phyloP scores from a whole-genome alignment of 139 green algal species.

The Spirogloea muscicola region DNA sequence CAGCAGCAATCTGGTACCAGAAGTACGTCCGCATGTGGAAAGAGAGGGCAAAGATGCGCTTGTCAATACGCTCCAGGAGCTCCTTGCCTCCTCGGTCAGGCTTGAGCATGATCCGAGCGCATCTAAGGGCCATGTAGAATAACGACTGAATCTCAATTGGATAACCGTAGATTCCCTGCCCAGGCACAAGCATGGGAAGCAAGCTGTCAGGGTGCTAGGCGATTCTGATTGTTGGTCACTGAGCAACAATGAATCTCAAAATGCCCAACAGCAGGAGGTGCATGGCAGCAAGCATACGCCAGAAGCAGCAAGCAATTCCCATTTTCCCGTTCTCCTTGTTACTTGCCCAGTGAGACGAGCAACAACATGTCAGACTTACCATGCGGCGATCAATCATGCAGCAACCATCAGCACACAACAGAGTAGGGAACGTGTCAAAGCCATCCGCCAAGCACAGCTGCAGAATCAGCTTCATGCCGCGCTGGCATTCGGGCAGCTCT shows the following conservation, averaged over 20 bases:
- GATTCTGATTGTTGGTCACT: no score
- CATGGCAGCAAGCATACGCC: no score
- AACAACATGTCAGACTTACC: constrained; percentile 24
- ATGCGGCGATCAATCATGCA: constrained; percentile 51
- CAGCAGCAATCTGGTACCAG: no score
- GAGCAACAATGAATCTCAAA: no score
- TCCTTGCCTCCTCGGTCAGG: constrained; percentile 33
- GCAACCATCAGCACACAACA: constrained; percentile 42
- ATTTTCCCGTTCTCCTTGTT: constrained; percentile 14
- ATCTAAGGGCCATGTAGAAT: constrained; percentile 37
- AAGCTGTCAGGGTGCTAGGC: no score
- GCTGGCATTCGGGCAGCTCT: constrained; percentile 33
- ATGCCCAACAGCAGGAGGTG: no score
- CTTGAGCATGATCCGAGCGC: constrained; percentile 31
- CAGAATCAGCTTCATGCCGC: constrained; percentile 41
- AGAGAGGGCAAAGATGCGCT: constrained; percentile 31
- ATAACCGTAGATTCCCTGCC: constrained; percentile 43
- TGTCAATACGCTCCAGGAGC: constrained; percentile 42
- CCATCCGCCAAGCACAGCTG: constrained; percentile 44
- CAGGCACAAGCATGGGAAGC: no score
- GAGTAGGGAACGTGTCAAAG: constrained; percentile 46
- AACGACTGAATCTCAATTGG: constrained; percentile 45
- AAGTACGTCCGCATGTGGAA: constrained; percentile 48
- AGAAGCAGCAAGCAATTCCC: constrained; percentile 7
- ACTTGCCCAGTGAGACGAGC: no score